Base-by-base conservation (phyloP, 805 yeast genomes). In the Lachancea dasiensis region DNA sequence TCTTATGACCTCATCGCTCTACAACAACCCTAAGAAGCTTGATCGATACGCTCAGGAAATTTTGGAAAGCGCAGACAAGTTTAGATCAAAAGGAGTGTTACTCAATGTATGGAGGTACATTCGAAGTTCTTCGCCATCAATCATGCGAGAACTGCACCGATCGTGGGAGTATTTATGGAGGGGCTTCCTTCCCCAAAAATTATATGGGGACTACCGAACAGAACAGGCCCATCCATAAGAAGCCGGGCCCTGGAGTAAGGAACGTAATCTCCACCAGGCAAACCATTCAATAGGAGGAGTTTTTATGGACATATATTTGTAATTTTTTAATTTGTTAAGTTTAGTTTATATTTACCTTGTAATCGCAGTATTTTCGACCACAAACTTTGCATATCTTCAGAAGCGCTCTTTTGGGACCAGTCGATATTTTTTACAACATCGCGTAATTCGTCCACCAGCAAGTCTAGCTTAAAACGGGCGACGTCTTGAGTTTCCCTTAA, bases 381-480 rank as follows among this genome's bases (percentile, higher is more conserved):
- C 5, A 52, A 31, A 10, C 24, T 32, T 24, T 28, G 31, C 19
- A 36, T 47, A 10, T 46, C 42, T 11, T 30, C 40, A 5, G 49
- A 36, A 17, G 42, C 42, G 10, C 50, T 44, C 24, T 52, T 22
- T 2, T 33, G 19, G 18, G 31, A 19, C 61, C 61, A 55, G 26
- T 53, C 47, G 9, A 51, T 39, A 19, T 41, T 47, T 10, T 34
- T 21, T n/a, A 46, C 34, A 5, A 51, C 21, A 3, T 15, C 9
- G 16, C 38, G 27, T n/a, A 56, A 34, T 22, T 51, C 50, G 6
- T 38, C 24, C 4, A 47, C 18, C 24, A 50, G 34, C 3, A 39
- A 9, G 1, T 42, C 35, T 5, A 56, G 20, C 25, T 50, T 53
- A 11, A 33, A 36, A n/a, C 41, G 27, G 5, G 54, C 46, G 2